Percentiles rank a stretch among this genome's conserved stretches.
These are phyloP conservation scores for Phanerodontia chrysosporium DNA, from an alignment of 768 basidiomycete genomes.

Conservation along the genomic window DNA sequence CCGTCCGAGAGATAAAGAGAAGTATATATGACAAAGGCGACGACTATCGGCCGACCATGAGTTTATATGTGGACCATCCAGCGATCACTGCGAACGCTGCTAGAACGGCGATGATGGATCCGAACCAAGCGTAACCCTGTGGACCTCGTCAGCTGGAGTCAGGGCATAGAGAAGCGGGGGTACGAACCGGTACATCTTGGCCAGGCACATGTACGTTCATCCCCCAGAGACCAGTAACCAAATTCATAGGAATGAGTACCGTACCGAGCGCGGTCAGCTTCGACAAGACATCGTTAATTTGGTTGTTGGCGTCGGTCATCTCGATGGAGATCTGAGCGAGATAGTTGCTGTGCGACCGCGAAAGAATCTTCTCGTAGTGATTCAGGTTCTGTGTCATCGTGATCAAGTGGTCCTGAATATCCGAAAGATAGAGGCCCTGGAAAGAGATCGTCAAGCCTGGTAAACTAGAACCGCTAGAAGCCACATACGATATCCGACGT, in stretches of 20 bases:
- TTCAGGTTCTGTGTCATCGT: constrained; percentile 99
- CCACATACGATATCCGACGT: constrained; percentile 87
- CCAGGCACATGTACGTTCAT: constrained; percentile 99
- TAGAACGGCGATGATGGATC: constrained; percentile 77
- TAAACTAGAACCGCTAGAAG: neutral
- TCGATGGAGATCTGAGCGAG: constrained; percentile 99
- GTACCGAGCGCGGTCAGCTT: constrained; percentile 98
- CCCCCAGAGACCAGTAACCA: constrained; percentile 96
- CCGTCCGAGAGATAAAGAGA: neutral
- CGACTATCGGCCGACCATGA: constrained; percentile 45
- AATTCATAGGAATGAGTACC: constrained; percentile 93
- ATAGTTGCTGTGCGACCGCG: constrained; percentile 98
- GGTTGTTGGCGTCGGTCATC: constrained; percentile 99
- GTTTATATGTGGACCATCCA: constrained; percentile 72
- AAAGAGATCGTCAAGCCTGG: neutral
- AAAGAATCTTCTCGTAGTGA: constrained; percentile 99
- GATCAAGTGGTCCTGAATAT: constrained; percentile 97
- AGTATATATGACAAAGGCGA: neutral
- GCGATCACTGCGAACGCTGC: constrained; percentile 80
- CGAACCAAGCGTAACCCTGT: constrained; percentile 76
- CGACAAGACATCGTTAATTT: constrained; percentile 97
- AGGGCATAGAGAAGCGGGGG: too few relatives aligned
- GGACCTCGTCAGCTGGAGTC: constrained; percentile 3
- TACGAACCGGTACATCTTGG: constrained; percentile 52
- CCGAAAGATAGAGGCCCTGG: constrained; percentile 90